A percentile compares a stretch with the other conserved stretches of the same genome.
Conservation (phyloP, 2,329 filamentous ascomycete genomes). For the Graphiopsis chlorocephala region DNA sequence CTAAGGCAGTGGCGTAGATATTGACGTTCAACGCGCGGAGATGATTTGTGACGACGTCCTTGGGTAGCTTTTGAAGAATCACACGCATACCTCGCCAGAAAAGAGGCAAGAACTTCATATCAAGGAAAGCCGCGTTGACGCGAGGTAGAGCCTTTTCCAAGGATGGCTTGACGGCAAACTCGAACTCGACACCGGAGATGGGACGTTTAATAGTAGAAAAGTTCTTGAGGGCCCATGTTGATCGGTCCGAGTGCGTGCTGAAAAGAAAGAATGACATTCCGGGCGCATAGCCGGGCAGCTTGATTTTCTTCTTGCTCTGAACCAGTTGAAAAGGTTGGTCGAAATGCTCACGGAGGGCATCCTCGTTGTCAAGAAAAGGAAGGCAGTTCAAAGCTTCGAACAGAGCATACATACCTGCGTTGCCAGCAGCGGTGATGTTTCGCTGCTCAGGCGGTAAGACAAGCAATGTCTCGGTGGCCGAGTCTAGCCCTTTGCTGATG, state of each 20-base stretch:
- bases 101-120: conserved; percentile 57
- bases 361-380: conserved; percentile 63
- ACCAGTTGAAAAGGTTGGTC: conserved; percentile 80
- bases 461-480: conserved; percentile 40
- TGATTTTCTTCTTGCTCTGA: conserved; percentile 74
- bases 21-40: conserved; percentile 77
- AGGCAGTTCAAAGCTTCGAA: conserved; percentile 88
- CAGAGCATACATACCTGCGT: conserved; percentile 70
- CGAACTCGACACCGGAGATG: conserved; percentile 72
- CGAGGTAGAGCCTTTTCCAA: conserved; percentile 65
- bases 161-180: conserved; percentile 78
- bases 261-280: conserved; percentile 86
- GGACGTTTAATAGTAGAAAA: conserved; percentile 65
- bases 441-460: conserved; percentile 51
- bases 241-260: conserved; percentile 62
- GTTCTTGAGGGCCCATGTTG: conserved; percentile 64
- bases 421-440: conserved; percentile 50
- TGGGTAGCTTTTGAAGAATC: conserved; percentile 71
- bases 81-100: conserved; percentile 78
- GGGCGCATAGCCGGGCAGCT: conserved; percentile 71
- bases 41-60: conserved; percentile 71
- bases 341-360: conserved; percentile 59
- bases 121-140: conserved; percentile 56
- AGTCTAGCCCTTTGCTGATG: conserved; percentile 43
- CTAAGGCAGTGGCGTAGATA: conserved; percentile 56